Conservation (phyloP, 768 basidiomycete genomes). For the Roridomyces roridus region DNA sequence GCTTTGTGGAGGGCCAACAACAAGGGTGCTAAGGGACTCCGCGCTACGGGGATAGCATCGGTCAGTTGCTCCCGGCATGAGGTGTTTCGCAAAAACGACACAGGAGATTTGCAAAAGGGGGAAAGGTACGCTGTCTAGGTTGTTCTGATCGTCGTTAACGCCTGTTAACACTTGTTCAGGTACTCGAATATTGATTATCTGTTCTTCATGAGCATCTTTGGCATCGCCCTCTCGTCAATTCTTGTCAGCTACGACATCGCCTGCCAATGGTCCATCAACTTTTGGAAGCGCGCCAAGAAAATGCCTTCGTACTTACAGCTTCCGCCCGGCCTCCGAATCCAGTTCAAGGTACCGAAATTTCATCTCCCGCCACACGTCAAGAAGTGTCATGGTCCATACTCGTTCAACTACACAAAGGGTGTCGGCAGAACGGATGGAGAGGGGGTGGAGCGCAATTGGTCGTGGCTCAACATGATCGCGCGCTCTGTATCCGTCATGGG, state of each 20-base stretch:
- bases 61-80: constrained; percentile 27
- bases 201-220: constrained; percentile 9
- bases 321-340: neutral
- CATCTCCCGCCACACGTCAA: constrained; percentile 20
- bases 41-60: constrained; percentile 27
- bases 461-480: constrained; percentile 20
- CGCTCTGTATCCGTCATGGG: constrained; percentile 26
- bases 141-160: too few relatives aligned
- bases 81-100: constrained; percentile 22
- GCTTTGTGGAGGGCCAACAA: constrained; percentile 19
- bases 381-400: constrained; percentile 24
- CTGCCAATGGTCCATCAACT: constrained; percentile 29
- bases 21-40: constrained; percentile 23
- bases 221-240: neutral
- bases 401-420: constrained; percentile 23
- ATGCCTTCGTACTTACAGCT: constrained; percentile 7
- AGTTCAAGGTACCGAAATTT: constrained; percentile 33
- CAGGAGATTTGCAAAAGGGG: constrained; percentile 32
- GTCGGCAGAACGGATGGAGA: constrained; percentile 31
- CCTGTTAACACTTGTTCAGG: constrained; percentile 9
- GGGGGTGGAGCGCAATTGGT: constrained; percentile 27
- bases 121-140: constrained; percentile 23
- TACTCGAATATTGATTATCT: constrained; percentile 31
- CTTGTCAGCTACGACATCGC: constrained; percentile 32
- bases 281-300: constrained; percentile 9